A percentile compares a stretch with the other conserved stretches of the same genome.
Evolutionary conservation across 2,329 filamentous ascomycete species (phyloP).

Genomic region (Ciborinia camelliae): DNA sequence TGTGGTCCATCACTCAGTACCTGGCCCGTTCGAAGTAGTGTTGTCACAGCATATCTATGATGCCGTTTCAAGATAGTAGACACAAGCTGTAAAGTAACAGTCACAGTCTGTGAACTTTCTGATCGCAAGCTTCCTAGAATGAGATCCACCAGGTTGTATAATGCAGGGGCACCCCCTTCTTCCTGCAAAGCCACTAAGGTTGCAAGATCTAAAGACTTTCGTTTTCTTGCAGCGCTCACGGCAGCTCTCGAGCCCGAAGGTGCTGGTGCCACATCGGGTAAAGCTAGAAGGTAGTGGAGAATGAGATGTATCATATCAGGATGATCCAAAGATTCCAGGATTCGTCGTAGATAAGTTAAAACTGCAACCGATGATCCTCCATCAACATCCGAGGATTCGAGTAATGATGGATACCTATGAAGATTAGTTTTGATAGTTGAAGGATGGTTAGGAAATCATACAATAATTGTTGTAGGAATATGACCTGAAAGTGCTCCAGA

Average conservation of each 20-base stretch:
- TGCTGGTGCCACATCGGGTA: conserved; percentile 54
- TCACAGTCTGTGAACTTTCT: conserved; percentile 80
- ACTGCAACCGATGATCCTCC: conserved; percentile 96
- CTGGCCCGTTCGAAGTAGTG: conserved; percentile 66
- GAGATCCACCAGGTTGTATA: conserved; percentile 92
- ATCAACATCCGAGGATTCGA: conserved; percentile 96
- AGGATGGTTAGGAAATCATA: conserved; percentile 45
- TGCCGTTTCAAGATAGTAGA: conserved; percentile 84
- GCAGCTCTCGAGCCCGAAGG: conserved; percentile 44
- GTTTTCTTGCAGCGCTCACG: conserved; percentile 68
- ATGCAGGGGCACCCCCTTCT: conserved; percentile 71
- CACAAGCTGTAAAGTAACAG: conserved; percentile 82
- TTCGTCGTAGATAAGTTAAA: conserved; percentile 84
- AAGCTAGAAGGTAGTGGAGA: conserved; percentile 83
- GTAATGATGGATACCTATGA: conserved; percentile 80
- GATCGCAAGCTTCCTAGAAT: conserved; percentile 83
- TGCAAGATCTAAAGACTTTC: conserved; percentile 85
- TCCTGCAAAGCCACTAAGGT: conserved; percentile 73
- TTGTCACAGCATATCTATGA: conserved; percentile 78
- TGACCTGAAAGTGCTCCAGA: conserved; percentile 93
- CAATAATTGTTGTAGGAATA: conserved; percentile 92
- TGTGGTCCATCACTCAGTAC: conserved; percentile 51
- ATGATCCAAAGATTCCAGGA: conserved; percentile 87
- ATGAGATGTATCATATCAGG: conserved; percentile 93
- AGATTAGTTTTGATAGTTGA: conserved; percentile 23